These are phyloP conservation scores for Pontederia crassipes DNA, from an alignment of 176 grass and related monocot species.

Conservation along the genomic window DNA sequence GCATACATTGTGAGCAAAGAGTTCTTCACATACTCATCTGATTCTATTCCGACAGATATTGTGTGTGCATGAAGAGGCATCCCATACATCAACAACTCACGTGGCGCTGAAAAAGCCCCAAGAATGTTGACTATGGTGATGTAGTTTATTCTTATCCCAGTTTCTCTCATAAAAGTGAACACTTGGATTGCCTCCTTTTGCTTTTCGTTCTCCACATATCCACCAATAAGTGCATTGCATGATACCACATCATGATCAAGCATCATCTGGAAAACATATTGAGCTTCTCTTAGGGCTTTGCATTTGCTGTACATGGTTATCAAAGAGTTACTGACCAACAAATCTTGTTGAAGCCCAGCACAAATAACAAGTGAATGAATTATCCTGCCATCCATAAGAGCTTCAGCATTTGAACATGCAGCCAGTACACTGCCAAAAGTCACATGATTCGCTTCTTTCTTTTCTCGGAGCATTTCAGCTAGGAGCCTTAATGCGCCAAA, in stretches of 20 bases:
- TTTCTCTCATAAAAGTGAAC: constrained; percentile 58
- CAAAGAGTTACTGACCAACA: constrained; percentile 40
- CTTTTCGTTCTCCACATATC: constrained; percentile 33
- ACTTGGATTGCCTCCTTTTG: constrained; percentile 29
- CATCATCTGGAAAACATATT: constrained; percentile 45
- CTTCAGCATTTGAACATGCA: constrained; percentile 41
- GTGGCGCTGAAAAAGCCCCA: constrained; percentile 30
- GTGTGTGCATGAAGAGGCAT: constrained; percentile 54
- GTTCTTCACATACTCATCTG: constrained; percentile 64
- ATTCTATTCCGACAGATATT: constrained; percentile 42
- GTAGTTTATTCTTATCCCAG: constrained; percentile 42
- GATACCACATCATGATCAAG: constrained; percentile 45
- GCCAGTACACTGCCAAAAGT: constrained; percentile 67
- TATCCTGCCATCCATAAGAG: constrained; percentile 45
- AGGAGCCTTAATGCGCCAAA: constrained; percentile 34
- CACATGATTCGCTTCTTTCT: constrained; percentile 41
- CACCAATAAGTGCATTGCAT: constrained; percentile 67
- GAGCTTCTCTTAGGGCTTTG: constrained; percentile 38
- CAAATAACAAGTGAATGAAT: constrained; percentile 56
- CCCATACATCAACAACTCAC: constrained; percentile 42
- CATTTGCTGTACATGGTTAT: constrained; percentile 79
- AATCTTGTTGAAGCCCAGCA: constrained; percentile 29
- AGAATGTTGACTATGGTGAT: constrained; percentile 74
- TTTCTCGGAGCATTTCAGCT: constrained; percentile 25
- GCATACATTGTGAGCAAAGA: constrained; percentile 86